Evolutionary conservation across 140 eudicot species (phyloP).

Genomic region (Ambrosia hybrid): DNA sequence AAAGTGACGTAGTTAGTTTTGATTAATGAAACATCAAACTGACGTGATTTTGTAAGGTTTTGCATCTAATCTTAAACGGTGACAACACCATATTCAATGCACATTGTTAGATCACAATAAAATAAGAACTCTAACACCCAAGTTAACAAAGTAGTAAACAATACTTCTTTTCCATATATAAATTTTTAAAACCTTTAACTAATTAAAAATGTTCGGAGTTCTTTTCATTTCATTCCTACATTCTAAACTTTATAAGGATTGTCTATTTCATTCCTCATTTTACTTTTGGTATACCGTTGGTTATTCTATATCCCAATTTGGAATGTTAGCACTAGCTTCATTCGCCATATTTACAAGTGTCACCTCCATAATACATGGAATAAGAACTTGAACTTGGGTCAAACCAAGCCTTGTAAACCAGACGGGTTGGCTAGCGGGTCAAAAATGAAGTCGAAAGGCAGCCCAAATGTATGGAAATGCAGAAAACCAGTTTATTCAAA

Average conservation of each 20-base stretch:
- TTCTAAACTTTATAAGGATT: not conserved
- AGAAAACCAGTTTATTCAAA: not conserved
- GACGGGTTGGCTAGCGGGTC: no score
- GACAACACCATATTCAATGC: no score
- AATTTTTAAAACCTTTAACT: no score
- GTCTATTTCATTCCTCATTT: slow-evolving; percentile 5
- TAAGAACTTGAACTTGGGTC: not conserved
- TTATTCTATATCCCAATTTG: slow-evolving; percentile 40
- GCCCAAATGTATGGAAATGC: not conserved
- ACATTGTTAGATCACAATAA: no score
- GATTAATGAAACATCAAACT: no score
- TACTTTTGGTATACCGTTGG: not conserved
- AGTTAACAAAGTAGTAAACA: no score
- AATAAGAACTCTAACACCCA: no score
- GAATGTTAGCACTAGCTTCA: slow-evolving; percentile 53
- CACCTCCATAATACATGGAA: slow-evolving; percentile 30
- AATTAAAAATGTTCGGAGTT: not conserved
- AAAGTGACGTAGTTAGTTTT: no score
- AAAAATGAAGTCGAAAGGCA: not conserved
- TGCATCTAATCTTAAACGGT: no score
- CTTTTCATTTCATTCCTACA: not conserved
- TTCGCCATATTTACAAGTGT: slow-evolving; percentile 56
- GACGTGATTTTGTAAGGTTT: no score
- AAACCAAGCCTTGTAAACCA: no score
- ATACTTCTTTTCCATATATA: no score